Conservation (phyloP, 1,139 yeast genomes). For the Blastobotrys capitulatus region DNA sequence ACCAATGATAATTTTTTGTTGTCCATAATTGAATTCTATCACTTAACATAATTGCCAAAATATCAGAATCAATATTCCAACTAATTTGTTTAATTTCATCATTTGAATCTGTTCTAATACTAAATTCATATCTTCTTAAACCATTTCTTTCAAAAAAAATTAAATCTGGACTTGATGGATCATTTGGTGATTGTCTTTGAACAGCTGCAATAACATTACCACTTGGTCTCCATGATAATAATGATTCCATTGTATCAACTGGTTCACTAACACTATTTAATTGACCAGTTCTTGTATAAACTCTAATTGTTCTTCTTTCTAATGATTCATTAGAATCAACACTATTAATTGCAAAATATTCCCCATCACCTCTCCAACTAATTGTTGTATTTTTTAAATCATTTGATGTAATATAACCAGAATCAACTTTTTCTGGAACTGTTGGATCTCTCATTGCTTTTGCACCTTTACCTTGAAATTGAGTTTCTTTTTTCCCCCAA, state of each 20-base stretch:
- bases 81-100: slow-evolving; percentile 48
- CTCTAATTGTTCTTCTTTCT: slow-evolving; percentile 74
- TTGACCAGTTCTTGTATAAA: slow-evolving; percentile 68
- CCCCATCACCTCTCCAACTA: slow-evolving; percentile 97
- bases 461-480: slow-evolving; percentile 91
- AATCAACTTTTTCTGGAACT: slow-evolving; percentile 64
- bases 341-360: slow-evolving; percentile 64
- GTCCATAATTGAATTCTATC: slow-evolving; percentile 82
- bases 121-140: slow-evolving; percentile 81
- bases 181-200: slow-evolving; percentile 45
- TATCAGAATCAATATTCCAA: slow-evolving; percentile 84
- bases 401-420: slow-evolving; percentile 54
- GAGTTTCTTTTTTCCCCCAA: slow-evolving; percentile 98
- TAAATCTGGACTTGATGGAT: slow-evolving; percentile 24
- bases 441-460: slow-evolving; percentile 95
- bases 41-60: slow-evolving; percentile 59
- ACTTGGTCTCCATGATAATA: slow-evolving; percentile 82
- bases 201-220: slow-evolving; percentile 84
- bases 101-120: slow-evolving; percentile 52
- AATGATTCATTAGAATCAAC: slow-evolving; percentile 50
- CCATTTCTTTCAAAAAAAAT: slow-evolving; percentile 94
- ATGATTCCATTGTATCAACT: slow-evolving; percentile 71
- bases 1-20: slow-evolving; percentile 92
- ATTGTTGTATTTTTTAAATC: slow-evolving; percentile 45
- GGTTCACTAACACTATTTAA: slow-evolving; percentile 88